These are phyloP conservation scores for Aspergillus bombycis DNA, from an alignment of 2,329 filamentous ascomycete genomes.

Conservation along the genomic window DNA sequence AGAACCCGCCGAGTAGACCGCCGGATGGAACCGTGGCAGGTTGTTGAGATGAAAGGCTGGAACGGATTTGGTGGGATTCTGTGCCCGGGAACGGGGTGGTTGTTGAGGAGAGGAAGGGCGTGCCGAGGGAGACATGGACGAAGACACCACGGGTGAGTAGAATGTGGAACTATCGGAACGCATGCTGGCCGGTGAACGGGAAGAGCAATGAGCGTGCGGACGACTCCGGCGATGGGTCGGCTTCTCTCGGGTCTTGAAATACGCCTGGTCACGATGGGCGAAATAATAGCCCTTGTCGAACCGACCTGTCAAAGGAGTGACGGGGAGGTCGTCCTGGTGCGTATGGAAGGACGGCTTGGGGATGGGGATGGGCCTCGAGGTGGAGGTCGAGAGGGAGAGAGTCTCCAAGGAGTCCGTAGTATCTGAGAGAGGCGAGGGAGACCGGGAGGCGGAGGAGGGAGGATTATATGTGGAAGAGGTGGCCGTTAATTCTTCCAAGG, in stretches of 20 bases:
- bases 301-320: slow-evolving; percentile 43
- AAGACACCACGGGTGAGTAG: slow-evolving; percentile 34
- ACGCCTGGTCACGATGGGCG: slow-evolving; percentile 33
- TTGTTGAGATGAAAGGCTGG: slow-evolving; percentile 43
- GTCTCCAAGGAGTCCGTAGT: slow-evolving; percentile 30
- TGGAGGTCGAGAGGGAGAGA: slow-evolving; percentile 31
- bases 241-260: slow-evolving; percentile 18
- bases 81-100: slow-evolving; percentile 34
- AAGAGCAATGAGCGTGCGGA: slow-evolving; percentile 20
- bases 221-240: slow-evolving; percentile 13
- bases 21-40: slow-evolving; percentile 51
- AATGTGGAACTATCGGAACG: slow-evolving; percentile 37
- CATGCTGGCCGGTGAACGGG: slow-evolving; percentile 28
- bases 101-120: slow-evolving; percentile 42
- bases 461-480: slow-evolving; percentile 42
- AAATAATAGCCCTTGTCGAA: slow-evolving; percentile 42
- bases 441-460: slow-evolving; percentile 30
- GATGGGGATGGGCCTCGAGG: slow-evolving; percentile 41
- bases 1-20: slow-evolving; percentile 42
- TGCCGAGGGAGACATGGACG: slow-evolving; percentile 37
- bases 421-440: slow-evolving; percentile 28
- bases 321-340: slow-evolving; percentile 37
- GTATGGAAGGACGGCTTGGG: slow-evolving; percentile 30
- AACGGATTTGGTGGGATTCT: slow-evolving; percentile 39
- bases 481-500: slow-evolving; percentile 40